A percentile compares a stretch with the other conserved stretches of the same genome.
These are phyloP conservation scores for Wickerhamomyces bovis DNA, from an alignment of 805 yeast genomes.

Conservation along the genomic window DNA sequence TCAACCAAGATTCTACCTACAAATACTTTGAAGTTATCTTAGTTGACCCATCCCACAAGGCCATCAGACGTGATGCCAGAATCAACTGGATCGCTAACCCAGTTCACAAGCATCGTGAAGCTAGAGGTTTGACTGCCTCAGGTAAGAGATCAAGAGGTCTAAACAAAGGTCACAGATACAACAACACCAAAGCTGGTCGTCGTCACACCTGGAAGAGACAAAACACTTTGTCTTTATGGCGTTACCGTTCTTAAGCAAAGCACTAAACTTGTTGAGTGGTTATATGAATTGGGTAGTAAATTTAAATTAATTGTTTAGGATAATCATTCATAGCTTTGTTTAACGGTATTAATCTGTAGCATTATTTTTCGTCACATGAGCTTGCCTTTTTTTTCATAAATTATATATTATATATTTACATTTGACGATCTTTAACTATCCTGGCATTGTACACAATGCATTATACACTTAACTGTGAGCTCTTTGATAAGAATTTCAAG, in stretches of 20 bases:
- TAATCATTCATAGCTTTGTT: neutral
- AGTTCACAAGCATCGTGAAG: conserved; percentile 99
- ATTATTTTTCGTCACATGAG: too few relatives aligned
- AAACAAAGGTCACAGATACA: conserved; percentile 99
- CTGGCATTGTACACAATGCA: too few relatives aligned
- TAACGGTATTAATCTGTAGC: neutral
- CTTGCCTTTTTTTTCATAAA: too few relatives aligned
- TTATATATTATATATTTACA: too few relatives aligned
- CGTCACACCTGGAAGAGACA: conserved; percentile 99
- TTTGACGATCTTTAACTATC: too few relatives aligned
- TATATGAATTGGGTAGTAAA: neutral
- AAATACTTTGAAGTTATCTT: conserved; percentile 98
- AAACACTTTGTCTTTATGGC: conserved; percentile 98
- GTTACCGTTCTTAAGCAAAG: conserved; percentile 69
- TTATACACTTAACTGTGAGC: too few relatives aligned
- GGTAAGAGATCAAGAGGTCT: conserved; percentile 99
- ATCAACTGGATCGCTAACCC: conserved; percentile 99
- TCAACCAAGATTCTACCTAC: conserved; percentile 99
- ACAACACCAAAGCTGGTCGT: conserved; percentile 98
- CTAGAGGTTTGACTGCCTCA: conserved; percentile 96
- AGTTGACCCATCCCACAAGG: conserved; percentile 97
- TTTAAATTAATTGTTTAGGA: neutral
- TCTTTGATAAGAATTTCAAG: neutral
- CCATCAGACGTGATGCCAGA: conserved; percentile 97
- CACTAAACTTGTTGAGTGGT: neutral